Base-by-base conservation (phyloP, 2,329 filamentous ascomycete species). In the Trichoderma sp. region DNA sequence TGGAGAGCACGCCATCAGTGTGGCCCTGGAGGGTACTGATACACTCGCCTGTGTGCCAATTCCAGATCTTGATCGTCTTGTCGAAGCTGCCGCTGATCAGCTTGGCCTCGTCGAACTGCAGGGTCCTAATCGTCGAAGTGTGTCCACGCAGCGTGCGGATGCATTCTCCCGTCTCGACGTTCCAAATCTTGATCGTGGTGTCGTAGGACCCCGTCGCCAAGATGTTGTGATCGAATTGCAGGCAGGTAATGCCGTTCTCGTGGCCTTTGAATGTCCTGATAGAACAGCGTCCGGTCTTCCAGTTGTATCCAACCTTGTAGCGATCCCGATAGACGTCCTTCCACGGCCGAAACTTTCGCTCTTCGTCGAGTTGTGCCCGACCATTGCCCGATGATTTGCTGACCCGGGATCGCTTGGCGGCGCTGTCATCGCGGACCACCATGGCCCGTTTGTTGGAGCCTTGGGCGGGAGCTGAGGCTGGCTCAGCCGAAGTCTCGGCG, bases 241-340 rank as follows among this genome's bases (percentile, higher is more conserved):
- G 75, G 57, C 81, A 83, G 2, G 80, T 82, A 45, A 83, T 76
- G 45, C 94, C 94, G 76, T 97, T 97, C 12, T 87, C 90, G 78
- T 98, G 84, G 1, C 94, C 94, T 72, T 90, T 90, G 78, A 99
- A 93, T 13, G 91, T 88, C 76, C 90, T 93, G 72, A 92, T 90
- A 7, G 90, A 90, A 80, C 91, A 98, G 42, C 94, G 89, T 4
- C 95, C 94, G 71, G 97, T 93, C 78, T 97, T 97, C 95, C 95
- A 99, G 78, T 98, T 98, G 69, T 90, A 95, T 61, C 95, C 94
- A 57, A 99, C 93, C 77, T 94, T 95, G 84, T 94, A 98, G 17
- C 92, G 88, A 77, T 97, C 94, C 71, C 93, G 92, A 82, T 99
- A 99, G 1, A 99, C 92, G 70, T 97, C 93, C 79, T 99, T 99